These are phyloP conservation scores for Phytopythium boreale DNA, from an alignment of 352 stramenopile genomes.

Conservation along the genomic window DNA sequence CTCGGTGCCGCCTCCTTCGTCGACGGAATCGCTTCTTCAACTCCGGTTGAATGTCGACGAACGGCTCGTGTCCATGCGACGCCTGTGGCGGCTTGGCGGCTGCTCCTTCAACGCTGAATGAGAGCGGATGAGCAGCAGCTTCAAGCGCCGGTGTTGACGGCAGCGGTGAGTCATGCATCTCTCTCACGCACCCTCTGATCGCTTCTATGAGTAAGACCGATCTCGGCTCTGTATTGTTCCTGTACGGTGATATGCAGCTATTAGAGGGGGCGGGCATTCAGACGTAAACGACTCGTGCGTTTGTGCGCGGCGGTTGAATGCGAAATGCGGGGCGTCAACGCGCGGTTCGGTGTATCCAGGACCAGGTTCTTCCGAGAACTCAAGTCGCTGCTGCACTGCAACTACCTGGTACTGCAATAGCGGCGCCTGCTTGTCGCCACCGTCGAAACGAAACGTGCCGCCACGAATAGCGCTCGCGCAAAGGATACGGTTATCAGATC, in stretches of 20 bases:
- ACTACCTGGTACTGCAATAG: too few relatives aligned
- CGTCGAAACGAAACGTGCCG: neutral
- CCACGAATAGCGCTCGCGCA: neutral
- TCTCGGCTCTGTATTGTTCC: too few relatives aligned
- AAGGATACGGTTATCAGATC: conserved; percentile 8
- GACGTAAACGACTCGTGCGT: neutral
- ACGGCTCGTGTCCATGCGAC: neutral
- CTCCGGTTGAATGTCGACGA: neutral
- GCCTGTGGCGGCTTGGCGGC: neutral
- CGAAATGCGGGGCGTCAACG: neutral
- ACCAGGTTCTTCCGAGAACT: neutral
- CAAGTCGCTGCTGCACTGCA: too few relatives aligned
- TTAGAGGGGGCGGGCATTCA: neutral
- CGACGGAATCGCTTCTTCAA: neutral
- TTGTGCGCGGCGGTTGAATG: neutral
- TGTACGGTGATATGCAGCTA: too few relatives aligned
- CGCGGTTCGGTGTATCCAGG: too few relatives aligned
- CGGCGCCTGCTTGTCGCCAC: neutral
- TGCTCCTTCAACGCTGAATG: neutral
- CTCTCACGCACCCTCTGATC: neutral
- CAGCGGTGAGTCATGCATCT: neutral
- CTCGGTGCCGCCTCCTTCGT: too few relatives aligned
- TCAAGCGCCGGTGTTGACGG: neutral
- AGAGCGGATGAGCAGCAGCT: neutral
- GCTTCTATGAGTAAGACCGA: neutral